phyloP scores from a whole-genome alignment of 1,139 yeast genomes.

The Saccharomyces hybrid region DNA sequence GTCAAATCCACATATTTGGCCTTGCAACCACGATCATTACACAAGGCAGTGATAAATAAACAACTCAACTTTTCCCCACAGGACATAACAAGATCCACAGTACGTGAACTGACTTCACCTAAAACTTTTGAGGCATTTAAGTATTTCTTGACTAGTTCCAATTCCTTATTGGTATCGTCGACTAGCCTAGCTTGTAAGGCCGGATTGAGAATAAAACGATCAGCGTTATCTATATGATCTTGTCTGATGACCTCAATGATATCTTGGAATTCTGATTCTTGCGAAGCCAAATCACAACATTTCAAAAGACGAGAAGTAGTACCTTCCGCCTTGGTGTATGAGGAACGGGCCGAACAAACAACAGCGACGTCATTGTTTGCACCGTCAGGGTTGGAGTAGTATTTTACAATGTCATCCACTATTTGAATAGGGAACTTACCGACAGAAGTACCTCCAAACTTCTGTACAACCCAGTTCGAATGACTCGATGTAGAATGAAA shows the following conservation, averaged over 20 bases:
- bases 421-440: constrained; percentile 87
- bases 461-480: constrained; percentile 73
- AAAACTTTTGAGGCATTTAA: constrained; percentile 82
- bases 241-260: constrained; percentile 57
- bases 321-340: constrained; percentile 86
- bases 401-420: constrained; percentile 73
- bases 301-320: constrained; percentile 77
- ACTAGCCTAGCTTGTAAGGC: constrained; percentile 44
- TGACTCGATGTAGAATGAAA: background rate
- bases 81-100: constrained; percentile 83
- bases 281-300: constrained; percentile 72
- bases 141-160: constrained; percentile 59
- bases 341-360: constrained; percentile 91
- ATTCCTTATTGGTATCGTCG: constrained; percentile 52
- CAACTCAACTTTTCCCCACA: constrained; percentile 92
- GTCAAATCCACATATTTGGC: constrained; percentile 77
- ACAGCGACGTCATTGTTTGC: constrained; percentile 72
- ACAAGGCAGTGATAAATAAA: constrained; percentile 74
- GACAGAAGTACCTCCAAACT: constrained; percentile 96
- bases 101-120: constrained; percentile 85
- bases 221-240: constrained; percentile 78
- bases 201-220: constrained; percentile 40
- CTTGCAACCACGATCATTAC: constrained; percentile 71
- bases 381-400: constrained; percentile 38
- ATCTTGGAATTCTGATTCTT: constrained; percentile 41